These are phyloP conservation scores for Naganishia onofrii DNA, from an alignment of 768 basidiomycete species.

Conservation along the genomic window DNA sequence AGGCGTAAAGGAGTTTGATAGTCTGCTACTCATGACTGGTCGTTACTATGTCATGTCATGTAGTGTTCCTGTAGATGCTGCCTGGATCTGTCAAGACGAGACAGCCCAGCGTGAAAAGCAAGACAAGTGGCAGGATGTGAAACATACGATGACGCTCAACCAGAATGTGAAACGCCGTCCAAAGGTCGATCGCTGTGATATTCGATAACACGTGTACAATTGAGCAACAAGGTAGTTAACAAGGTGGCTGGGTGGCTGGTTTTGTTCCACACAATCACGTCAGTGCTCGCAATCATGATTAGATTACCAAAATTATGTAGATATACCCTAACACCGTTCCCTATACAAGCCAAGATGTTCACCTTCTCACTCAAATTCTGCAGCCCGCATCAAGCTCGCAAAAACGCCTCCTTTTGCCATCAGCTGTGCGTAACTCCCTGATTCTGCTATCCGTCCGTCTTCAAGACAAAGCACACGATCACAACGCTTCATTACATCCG, in stretches of 20 bases:
- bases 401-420: constrained; percentile 69
- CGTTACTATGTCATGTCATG: background rate
- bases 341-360: background rate
- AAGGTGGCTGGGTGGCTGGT: background rate
- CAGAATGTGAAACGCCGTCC: background rate
- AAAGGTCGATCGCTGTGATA: background rate
- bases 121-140: constrained; percentile 4
- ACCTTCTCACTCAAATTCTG: constrained; percentile 60
- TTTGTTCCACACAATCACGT: background rate
- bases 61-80: background rate
- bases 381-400: constrained; percentile 71
- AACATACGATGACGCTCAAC: constrained; percentile 7
- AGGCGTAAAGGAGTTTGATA: background rate
- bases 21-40: constrained; percentile 1
- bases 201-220: background rate
- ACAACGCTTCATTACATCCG: constrained; percentile 85
- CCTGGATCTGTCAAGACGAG: background rate
- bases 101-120: background rate
- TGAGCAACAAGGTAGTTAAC: background rate
- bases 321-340: background rate
- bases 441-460: constrained; percentile 72
- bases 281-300: background rate
- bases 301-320: background rate
- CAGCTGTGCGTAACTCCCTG: constrained; percentile 72
- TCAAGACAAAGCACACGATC: constrained; percentile 79